A percentile compares a stretch with the other conserved stretches of the same genome.
Evolutionary conservation across 345 rosid species (phyloP).

Genomic region (Atalantia buxifolia): DNA sequence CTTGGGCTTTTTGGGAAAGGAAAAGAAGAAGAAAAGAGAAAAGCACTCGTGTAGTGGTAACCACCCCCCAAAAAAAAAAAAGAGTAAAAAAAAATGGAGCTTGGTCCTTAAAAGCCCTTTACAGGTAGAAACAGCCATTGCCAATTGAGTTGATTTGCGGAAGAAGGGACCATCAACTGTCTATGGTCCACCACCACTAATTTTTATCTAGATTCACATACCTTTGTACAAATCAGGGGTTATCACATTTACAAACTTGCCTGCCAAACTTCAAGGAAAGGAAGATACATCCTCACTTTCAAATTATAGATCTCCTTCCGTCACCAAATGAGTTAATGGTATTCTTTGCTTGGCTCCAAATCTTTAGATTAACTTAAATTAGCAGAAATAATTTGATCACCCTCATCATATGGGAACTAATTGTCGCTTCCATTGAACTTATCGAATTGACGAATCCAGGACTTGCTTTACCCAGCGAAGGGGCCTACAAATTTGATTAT

Average conservation of each 20-base stretch:
- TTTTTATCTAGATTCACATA: neutral
- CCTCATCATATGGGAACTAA: no score
- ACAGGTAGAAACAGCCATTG: slow-evolving; percentile 35
- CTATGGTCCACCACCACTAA: slow-evolving; percentile 19
- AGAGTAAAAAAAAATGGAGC: neutral
- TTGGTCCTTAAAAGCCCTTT: slow-evolving; percentile 12
- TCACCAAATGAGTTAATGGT: no score
- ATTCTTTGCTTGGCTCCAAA: no score
- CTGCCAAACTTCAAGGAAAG: no score
- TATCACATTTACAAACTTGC: neutral
- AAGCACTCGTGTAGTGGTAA: neutral
- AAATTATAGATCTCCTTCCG: no score
- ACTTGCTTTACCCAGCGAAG: neutral
- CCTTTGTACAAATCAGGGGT: neutral
- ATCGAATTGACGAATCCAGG: neutral
- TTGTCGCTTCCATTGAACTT: no score
- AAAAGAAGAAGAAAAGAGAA: slow-evolving; percentile 3
- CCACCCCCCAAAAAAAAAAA: neutral
- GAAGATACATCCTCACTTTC: no score
- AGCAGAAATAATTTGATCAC: no score
- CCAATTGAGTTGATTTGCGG: slow-evolving; percentile 4
- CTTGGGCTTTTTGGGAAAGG: slow-evolving; percentile 22
- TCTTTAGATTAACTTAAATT: no score
- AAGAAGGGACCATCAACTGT: slow-evolving; percentile 11
- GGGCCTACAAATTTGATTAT: neutral